Evolutionary conservation across 1,139 yeast genomes (phyloP), one percentile per base, ranked within the genome.

Genomic region (Geotrichum australiense): DNA sequence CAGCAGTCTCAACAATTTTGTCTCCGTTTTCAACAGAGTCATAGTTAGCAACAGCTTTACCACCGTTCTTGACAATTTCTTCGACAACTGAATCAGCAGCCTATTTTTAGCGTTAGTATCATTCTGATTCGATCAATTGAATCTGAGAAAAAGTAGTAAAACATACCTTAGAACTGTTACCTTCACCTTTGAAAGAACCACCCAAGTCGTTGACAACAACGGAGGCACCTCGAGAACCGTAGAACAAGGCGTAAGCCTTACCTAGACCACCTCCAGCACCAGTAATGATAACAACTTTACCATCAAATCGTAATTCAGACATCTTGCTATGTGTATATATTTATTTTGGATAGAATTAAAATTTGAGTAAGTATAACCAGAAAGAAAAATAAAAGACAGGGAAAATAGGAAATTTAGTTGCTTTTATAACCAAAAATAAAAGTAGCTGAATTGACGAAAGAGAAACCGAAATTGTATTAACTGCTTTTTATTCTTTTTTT

Each of bases 211-310:
- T 91, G 33, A 76, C 79, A 11, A 91, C 96, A 37, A 91, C 96
- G 10, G 80, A 82, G 50, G 97, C 98, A 35, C 97, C 97, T 56
- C 95, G 72, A 50, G 78, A 70, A 41, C 95, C 97, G 64, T 74
- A 89, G 55, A 81, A 89, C 30, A 85, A 67, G 18, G 96, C 94
- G 64, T 91, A 91, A 42, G 79, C 79, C 59, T 74, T 82, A 31
- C 98, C 98, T 41, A 91, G 74, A 30, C 97, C 98, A 55, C 96
- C 97, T 51, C 98, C 98, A 40, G 96, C 94, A 36, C 97, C 98
- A 46, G 97, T 91, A 62, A 91, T 79, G 50, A 87, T 76, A 26
- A 86, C 96, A 39, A 87, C 96, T 61, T 82, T 79, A 57, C 78
- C 86, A 55, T 83, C 81, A 57, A 79, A 85, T 50, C 68, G 51